A percentile compares a stretch with the other conserved stretches of the same genome.
Conservation (phyloP, 805 yeast genomes). For the Saccharomycopsis schoenii region DNA sequence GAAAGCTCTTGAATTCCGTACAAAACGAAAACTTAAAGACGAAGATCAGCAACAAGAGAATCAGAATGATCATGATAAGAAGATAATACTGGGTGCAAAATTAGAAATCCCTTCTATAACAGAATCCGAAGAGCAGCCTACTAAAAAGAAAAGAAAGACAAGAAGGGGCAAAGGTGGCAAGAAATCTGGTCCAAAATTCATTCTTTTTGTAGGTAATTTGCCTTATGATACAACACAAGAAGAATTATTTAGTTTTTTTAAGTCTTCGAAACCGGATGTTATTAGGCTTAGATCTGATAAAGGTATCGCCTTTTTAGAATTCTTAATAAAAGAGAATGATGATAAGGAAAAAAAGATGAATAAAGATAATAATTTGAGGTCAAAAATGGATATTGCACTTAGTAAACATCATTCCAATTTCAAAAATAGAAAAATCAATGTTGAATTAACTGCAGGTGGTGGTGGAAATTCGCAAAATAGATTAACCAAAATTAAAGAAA, state of each 20-base stretch:
- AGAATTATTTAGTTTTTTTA: constrained; percentile 63
- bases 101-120: constrained; percentile 18
- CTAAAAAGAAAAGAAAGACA: constrained; percentile 60
- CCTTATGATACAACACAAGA: constrained; percentile 61
- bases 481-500: constrained; percentile 59
- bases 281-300: constrained; percentile 74
- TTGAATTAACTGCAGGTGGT: constrained; percentile 95
- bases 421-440: constrained; percentile 73
- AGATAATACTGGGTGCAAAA: constrained; percentile 20
- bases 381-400: constrained; percentile 73
- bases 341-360: constrained; percentile 31
- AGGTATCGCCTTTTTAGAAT: constrained; percentile 90
- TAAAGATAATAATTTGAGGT: constrained; percentile 28
- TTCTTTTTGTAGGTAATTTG: constrained; percentile 83
- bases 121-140: constrained; percentile 25
- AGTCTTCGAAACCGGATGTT: constrained; percentile 59
- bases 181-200: constrained; percentile 57
- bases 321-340: constrained; percentile 28
- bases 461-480: constrained; percentile 80
- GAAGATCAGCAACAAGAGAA: constrained; percentile 29
- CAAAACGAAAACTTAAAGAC: constrained; percentile 30
- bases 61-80: constrained; percentile 26
- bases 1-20: constrained; percentile 51
- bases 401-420: constrained; percentile 70
- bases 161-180: constrained; percentile 70